These are phyloP conservation scores for Trypanosoma lewisi DNA, from an alignment of 208 protist species.

Conservation along the genomic window DNA sequence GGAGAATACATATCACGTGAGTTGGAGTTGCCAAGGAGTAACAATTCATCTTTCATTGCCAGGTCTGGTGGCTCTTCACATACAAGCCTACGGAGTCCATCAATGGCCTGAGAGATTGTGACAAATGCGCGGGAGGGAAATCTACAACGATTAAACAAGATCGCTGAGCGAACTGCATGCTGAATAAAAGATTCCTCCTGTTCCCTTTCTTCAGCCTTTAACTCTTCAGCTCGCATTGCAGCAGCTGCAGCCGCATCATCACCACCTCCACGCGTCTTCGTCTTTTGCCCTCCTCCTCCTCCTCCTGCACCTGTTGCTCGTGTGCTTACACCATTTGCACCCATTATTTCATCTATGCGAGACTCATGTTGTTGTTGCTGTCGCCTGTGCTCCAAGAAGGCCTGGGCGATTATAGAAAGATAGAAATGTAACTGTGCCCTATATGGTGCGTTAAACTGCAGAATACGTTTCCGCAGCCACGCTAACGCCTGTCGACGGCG, in stretches of 20 bases:
- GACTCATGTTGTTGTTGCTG: slow-evolving; percentile 2
- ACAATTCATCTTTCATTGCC: slow-evolving; percentile 4
- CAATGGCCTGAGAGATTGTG: slow-evolving; percentile 13
- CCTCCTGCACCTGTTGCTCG: neutral
- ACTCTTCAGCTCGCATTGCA: neutral
- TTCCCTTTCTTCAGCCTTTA: neutral
- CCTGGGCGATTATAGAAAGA: slow-evolving; percentile 32
- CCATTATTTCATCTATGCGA: neutral
- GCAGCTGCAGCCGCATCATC: slow-evolving; percentile 3
- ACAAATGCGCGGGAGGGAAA: slow-evolving; percentile 24
- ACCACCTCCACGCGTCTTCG: neutral
- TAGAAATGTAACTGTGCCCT: slow-evolving; percentile 62
- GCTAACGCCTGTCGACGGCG: slow-evolving; percentile 52
- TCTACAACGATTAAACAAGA: slow-evolving; percentile 27
- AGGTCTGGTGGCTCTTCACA: slow-evolving; percentile 24
- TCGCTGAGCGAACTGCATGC: slow-evolving; percentile 13
- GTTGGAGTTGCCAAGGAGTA: neutral
- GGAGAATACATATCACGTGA: neutral
- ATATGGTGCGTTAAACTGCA: slow-evolving; percentile 61
- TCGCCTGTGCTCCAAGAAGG: slow-evolving; percentile 21
- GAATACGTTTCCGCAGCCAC: slow-evolving; percentile 48
- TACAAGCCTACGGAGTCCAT: slow-evolving; percentile 25
- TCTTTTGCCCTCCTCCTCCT: neutral
- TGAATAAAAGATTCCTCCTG: slow-evolving; percentile 20
- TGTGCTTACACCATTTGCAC: neutral